Percentiles rank a stretch among this genome's conserved stretches.
phyloP scores from a whole-genome alignment of 805 yeast genomes.

The Phaffomyces thermotolerans region DNA sequence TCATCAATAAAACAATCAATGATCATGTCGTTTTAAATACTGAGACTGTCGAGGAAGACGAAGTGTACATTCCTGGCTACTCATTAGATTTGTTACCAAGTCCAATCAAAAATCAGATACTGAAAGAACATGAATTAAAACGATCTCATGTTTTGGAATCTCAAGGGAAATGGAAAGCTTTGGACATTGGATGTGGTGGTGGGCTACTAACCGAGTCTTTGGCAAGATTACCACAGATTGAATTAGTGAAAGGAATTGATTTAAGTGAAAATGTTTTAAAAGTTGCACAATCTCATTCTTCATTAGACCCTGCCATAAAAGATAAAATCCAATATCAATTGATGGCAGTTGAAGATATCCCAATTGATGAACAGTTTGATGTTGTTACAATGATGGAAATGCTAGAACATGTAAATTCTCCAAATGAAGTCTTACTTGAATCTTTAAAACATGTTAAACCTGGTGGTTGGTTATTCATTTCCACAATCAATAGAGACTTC shows the following conservation, averaged over 20 bases:
- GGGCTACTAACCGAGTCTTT: slow-evolving; percentile 84
- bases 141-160: slow-evolving; percentile 29
- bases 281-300: slow-evolving; percentile 68
- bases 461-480: slow-evolving; percentile 73
- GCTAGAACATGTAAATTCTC: slow-evolving; percentile 89
- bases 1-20: slow-evolving; percentile 57
- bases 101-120: slow-evolving; percentile 40
- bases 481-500: slow-evolving; percentile 87
- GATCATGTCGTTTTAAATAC: slow-evolving; percentile 13
- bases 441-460: slow-evolving; percentile 65
- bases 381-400: slow-evolving; percentile 88
- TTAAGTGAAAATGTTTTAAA: slow-evolving; percentile 73
- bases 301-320: slow-evolving; percentile 55
- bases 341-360: slow-evolving; percentile 54
- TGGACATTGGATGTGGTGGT: slow-evolving; percentile 99
- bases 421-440: slow-evolving; percentile 60
- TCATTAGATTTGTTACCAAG: slow-evolving; percentile 58
- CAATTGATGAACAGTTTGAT: slow-evolving; percentile 48
- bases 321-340: slow-evolving; percentile 53
- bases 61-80: slow-evolving; percentile 73
- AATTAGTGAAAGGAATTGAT: slow-evolving; percentile 74
- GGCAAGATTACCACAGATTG: slow-evolving; percentile 63
- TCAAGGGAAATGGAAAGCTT: slow-evolving; percentile 36
- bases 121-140: slow-evolving; percentile 42
- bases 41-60: slow-evolving; percentile 32